Evolutionary conservation across 352 stramenopile genomes (phyloP).

Genomic region (Phytophthora tentaculata): DNA sequence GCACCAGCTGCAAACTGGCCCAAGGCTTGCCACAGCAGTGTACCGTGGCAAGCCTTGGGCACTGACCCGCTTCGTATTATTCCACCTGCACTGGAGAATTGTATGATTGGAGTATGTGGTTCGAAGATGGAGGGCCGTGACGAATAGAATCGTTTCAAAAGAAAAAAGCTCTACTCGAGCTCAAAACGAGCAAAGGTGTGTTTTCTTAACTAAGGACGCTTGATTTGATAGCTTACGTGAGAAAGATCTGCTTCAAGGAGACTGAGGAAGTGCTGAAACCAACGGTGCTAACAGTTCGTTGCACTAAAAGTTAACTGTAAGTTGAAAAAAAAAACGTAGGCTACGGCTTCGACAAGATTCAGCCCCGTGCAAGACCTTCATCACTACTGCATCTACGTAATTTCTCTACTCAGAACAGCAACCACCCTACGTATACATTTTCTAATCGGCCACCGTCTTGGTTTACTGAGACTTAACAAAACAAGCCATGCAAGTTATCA

Average conservation of each 20-base stretch:
- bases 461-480: no score
- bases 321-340: no score
- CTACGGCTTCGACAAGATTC: neutral
- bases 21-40: no score
- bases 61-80: no score
- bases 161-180: constrained; percentile 12
- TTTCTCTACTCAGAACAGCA: no score
- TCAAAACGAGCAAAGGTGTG: constrained; percentile 13
- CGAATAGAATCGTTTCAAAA: constrained; percentile 23
- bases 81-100: no score
- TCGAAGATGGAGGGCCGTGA: no score
- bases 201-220: constrained; percentile 10
- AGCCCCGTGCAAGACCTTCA: neutral
- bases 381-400: no score
- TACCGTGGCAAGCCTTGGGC: no score
- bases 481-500: no score
- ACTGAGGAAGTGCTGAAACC: neutral
- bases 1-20: neutral
- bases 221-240: constrained; percentile 11
- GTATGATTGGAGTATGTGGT: constrained; percentile 23
- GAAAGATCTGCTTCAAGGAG: neutral
- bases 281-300: neutral
- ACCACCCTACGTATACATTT: no score
- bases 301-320: neutral
- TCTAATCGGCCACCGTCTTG: no score